Conservation (phyloP, 345 rosid genomes). For the Pelargonium nanum region DNA sequence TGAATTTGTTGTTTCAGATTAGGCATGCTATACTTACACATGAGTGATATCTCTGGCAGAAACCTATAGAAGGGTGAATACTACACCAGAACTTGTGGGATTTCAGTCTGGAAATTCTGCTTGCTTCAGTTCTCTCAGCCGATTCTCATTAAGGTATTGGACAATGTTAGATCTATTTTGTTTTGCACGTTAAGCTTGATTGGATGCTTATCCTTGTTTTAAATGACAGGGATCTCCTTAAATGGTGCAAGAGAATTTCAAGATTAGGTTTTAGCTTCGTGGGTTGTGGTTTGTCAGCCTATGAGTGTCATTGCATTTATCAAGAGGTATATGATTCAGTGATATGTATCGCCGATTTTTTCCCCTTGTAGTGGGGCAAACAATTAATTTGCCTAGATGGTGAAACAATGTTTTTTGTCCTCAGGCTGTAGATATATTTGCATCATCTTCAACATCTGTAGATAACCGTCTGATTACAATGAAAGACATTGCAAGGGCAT, state of each 20-base stretch:
- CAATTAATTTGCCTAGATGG: neutral
- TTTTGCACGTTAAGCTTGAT: neutral
- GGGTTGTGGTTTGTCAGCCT: conserved; percentile 28
- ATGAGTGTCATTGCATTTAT: conserved; percentile 42
- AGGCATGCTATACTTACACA: conserved; percentile 9
- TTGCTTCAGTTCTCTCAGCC: conserved; percentile 26
- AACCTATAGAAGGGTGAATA: neutral
- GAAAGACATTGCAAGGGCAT: conserved; percentile 50
- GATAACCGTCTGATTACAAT: conserved; percentile 38
- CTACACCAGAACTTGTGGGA: neutral
- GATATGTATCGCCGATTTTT: neutral
- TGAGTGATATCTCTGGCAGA: neutral
- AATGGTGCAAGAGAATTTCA: conserved; percentile 83
- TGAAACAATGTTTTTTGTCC: conserved; percentile 11
- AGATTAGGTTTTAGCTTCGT: conserved; percentile 18
- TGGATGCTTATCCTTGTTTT: conserved; percentile 14
- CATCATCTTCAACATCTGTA: conserved; percentile 41
- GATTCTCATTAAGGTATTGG: conserved; percentile 67
- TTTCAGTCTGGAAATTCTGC: conserved; percentile 6
- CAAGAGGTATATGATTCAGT: conserved; percentile 55
- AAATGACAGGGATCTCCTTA: conserved; percentile 77
- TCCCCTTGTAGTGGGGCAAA: neutral
- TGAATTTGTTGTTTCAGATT: conserved; percentile 8
- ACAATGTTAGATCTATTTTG: neutral
- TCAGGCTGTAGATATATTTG: conserved; percentile 80